These are phyloP conservation scores for Viridothelium virens DNA, from an alignment of 495 filamentous ascomycete species.

Conservation along the genomic window DNA sequence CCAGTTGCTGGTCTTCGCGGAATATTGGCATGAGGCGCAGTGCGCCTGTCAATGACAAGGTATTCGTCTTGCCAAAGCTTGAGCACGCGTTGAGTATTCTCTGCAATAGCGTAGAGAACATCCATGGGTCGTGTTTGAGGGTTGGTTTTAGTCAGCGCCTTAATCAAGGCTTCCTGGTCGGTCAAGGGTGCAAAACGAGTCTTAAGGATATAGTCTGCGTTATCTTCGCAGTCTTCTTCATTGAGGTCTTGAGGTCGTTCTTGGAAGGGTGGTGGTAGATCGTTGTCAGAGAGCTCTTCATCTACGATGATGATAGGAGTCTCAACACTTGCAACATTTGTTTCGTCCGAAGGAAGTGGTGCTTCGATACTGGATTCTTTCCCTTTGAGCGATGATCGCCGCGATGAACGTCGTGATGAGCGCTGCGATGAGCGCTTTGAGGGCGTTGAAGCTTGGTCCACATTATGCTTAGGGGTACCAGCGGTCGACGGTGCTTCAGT, in stretches of 20 bases:
- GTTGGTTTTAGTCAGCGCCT: slow-evolving; percentile 28
- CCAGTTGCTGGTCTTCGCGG: slow-evolving; percentile 37
- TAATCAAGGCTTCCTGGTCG: slow-evolving; percentile 25
- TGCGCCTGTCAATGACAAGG: slow-evolving; percentile 49
- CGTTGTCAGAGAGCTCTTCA: slow-evolving; percentile 11
- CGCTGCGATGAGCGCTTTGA: background rate
- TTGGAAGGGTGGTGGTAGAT: slow-evolving; percentile 4
- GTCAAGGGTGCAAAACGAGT: slow-evolving; percentile 28
- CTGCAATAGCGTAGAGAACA: slow-evolving; percentile 47
- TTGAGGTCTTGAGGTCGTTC: background rate
- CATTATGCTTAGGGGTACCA: background rate
- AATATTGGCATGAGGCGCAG: slow-evolving; percentile 35
- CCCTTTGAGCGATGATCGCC: slow-evolving; percentile 8
- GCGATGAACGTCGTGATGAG: slow-evolving; percentile 3
- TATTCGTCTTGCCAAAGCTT: slow-evolving; percentile 58
- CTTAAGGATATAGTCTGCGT: slow-evolving; percentile 2
- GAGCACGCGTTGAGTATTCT: slow-evolving; percentile 47
- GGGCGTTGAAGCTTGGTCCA: background rate
- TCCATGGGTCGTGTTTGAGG: slow-evolving; percentile 34
- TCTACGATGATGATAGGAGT: slow-evolving; percentile 1
- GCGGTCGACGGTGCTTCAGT: slow-evolving; percentile 3
- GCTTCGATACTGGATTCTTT: background rate
- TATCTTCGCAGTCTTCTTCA: slow-evolving; percentile 8
- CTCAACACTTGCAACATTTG: background rate
- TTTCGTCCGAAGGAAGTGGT: background rate